Conservation (phyloP, 2,329 filamentous ascomycete species). For the Penicillium sp. region DNA sequence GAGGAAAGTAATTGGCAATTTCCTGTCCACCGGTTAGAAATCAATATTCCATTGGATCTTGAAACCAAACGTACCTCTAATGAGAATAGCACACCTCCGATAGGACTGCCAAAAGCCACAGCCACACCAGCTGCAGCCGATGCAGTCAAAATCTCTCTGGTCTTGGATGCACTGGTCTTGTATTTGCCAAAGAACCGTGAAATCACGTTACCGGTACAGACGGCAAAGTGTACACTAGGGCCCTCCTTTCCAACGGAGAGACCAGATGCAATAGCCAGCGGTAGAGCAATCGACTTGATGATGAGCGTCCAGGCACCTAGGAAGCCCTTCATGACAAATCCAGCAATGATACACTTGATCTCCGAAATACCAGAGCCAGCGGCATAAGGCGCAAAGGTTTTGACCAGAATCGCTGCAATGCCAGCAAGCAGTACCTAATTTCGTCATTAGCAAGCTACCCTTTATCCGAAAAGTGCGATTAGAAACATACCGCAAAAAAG, state of each 20-base stretch:
- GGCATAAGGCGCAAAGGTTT: slow-evolving; percentile 89
- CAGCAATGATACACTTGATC: slow-evolving; percentile 98
- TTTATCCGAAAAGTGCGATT: background rate
- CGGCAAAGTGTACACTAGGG: slow-evolving; percentile 97
- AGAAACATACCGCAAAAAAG: slow-evolving; percentile 66
- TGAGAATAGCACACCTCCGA: slow-evolving; percentile 94
- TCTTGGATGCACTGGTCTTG: slow-evolving; percentile 86
- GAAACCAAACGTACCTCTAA: slow-evolving; percentile 60
- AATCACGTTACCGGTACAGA: slow-evolving; percentile 96
- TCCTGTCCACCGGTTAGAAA: slow-evolving; percentile 52
- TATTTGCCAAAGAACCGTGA: slow-evolving; percentile 93
- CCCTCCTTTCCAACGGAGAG: slow-evolving; percentile 96
- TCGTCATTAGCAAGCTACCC: background rate
- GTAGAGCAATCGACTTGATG: slow-evolving; percentile 90
- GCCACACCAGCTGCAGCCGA: slow-evolving; percentile 93
- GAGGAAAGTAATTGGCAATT: slow-evolving; percentile 93
- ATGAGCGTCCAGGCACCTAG: slow-evolving; percentile 85
- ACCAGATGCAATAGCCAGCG: slow-evolving; percentile 88
- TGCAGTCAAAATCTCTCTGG: slow-evolving; percentile 88
- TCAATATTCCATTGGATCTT: background rate
- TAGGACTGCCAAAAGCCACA: slow-evolving; percentile 95
- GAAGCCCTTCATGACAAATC: slow-evolving; percentile 99
- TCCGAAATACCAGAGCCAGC: slow-evolving; percentile 96
- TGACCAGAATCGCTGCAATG: slow-evolving; percentile 79
- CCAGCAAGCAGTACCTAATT: slow-evolving; percentile 72